Evolutionary conservation across 1,284 basidiomycete species (phyloP).

Genomic region (Ustilago curta): DNA sequence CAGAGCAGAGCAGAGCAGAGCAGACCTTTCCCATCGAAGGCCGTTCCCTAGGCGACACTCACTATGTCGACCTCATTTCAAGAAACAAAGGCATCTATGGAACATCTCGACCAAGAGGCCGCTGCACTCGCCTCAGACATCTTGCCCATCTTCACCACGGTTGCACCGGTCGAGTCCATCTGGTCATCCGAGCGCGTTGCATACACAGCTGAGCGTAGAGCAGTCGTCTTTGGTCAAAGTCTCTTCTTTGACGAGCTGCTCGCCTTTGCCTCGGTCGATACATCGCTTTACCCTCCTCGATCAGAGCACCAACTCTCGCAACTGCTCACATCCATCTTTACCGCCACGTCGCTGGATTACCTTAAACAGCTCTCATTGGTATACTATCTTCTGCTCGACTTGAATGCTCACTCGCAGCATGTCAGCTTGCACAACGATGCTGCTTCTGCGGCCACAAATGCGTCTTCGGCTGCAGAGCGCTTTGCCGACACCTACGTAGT

Average conservation of each 20-base stretch:
- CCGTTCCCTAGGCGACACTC: slow-evolving; percentile 3
- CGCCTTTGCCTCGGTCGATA: slow-evolving; percentile 37
- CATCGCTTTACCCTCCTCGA: slow-evolving; percentile 38
- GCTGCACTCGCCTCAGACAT: slow-evolving; percentile 42
- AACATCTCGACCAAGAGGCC: slow-evolving; percentile 30
- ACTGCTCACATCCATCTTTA: slow-evolving; percentile 43
- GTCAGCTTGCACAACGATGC: background rate
- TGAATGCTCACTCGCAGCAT: slow-evolving; percentile 24
- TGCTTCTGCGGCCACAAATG: background rate
- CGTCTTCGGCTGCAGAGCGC: slow-evolving; percentile 18
- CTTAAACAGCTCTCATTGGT: slow-evolving; percentile 51
- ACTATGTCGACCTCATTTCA: slow-evolving; percentile 23
- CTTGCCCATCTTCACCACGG: slow-evolving; percentile 32
- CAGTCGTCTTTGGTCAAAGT: slow-evolving; percentile 13
- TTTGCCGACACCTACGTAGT: slow-evolving; percentile 49
- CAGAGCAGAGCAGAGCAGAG: background rate
- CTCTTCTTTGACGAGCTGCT: slow-evolving; percentile 57
- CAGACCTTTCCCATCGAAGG: background rate
- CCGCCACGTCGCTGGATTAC: slow-evolving; percentile 39
- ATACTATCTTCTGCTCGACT: slow-evolving; percentile 53
- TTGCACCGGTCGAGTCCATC: slow-evolving; percentile 23
- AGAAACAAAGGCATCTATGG: slow-evolving; percentile 3
- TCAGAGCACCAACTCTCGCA: slow-evolving; percentile 24
- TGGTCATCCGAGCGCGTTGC: slow-evolving; percentile 31
- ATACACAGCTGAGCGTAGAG: slow-evolving; percentile 17